Conservation (phyloP, 495 filamentous ascomycete genomes). For the Bryoglossum gracile region DNA sequence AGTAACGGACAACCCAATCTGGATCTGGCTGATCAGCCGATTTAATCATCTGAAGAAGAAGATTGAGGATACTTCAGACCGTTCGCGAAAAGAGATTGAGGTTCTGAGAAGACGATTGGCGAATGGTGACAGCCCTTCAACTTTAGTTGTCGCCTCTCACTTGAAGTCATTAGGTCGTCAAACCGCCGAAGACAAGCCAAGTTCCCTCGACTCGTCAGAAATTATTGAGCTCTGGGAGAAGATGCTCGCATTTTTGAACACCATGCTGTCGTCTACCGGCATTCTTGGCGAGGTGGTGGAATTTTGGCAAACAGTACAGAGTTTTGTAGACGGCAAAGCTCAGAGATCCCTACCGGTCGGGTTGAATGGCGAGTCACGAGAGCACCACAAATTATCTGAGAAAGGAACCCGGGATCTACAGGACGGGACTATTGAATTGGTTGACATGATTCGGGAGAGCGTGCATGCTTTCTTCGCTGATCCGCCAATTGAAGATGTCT, state of each 20-base stretch:
- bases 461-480: conserved; percentile 80
- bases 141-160: conserved; percentile 61
- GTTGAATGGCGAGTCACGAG: conserved; percentile 73
- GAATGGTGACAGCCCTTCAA: conserved; percentile 59
- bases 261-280: conserved; percentile 65
- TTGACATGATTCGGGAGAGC: conserved; percentile 72
- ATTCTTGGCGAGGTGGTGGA: conserved; percentile 83
- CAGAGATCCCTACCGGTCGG: conserved; percentile 76
- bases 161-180: conserved; percentile 63
- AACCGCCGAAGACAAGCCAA: conserved; percentile 43
- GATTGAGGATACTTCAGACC: conserved; percentile 69
- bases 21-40: conserved; percentile 84
- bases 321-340: conserved; percentile 80
- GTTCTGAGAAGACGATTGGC: conserved; percentile 75
- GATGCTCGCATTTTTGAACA: conserved; percentile 61
- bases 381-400: conserved; percentile 74
- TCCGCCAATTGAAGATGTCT: conserved; percentile 83
- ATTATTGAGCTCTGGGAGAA: conserved; percentile 88
- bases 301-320: conserved; percentile 88
- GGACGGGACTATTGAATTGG: conserved; percentile 69
- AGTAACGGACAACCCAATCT: conserved; percentile 92
- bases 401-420: conserved; percentile 65
- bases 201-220: conserved; percentile 61
- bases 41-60: conserved; percentile 83
- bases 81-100: conserved; percentile 84